Base-by-base conservation (phyloP, 176 grass and related monocot genomes). In the Aegilops tauschii region DNA sequence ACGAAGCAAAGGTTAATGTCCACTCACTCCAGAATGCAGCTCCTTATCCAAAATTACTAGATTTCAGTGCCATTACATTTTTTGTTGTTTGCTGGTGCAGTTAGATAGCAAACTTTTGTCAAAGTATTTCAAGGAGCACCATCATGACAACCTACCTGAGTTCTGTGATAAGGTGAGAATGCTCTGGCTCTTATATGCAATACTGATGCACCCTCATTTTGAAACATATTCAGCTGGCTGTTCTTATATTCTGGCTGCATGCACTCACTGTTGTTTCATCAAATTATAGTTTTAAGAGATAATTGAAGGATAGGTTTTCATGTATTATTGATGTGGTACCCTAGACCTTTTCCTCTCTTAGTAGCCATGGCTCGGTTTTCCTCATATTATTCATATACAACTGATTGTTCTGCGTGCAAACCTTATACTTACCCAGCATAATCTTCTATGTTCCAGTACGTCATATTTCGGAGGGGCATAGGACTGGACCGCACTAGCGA, bases 401-500 rank as follows among this genome's bases (percentile, higher is more conserved):
- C 4, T 78, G 17, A 20, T 75, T 78, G 6, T 70, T 70, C 69
- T 65, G 6, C 25, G 20, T 61, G 63, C 27, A 68, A 65, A 61
- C 28, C 56, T 73, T 36, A 40, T 82, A 77, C 27, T 5, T 79
- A 82, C 29, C 69, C 85, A n/a, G 82, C 69, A 69, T 34, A 47
- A 83, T 74, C n/a, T 29, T 78, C 83, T 87, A 37, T 92, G 35
- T 81, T 47, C 16, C 83, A 99, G 94, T 99, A 96, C 78, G 88
- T 96, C 18, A 99, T 99, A 87, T 99, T 99, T 76, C 88, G 88
- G 39, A 95, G 97, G 61, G 97, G 94, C 85, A 99, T 96, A 83
- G 97, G 97, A 82, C 42, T 93, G 39, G 94, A 99, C 78, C 59
- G 83, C 66, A 99, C 97, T 62, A 99, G 84, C 69, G 90, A 99